Base-by-base conservation (phyloP, 345 rosid genomes). In the Hypericum perforatum region DNA sequence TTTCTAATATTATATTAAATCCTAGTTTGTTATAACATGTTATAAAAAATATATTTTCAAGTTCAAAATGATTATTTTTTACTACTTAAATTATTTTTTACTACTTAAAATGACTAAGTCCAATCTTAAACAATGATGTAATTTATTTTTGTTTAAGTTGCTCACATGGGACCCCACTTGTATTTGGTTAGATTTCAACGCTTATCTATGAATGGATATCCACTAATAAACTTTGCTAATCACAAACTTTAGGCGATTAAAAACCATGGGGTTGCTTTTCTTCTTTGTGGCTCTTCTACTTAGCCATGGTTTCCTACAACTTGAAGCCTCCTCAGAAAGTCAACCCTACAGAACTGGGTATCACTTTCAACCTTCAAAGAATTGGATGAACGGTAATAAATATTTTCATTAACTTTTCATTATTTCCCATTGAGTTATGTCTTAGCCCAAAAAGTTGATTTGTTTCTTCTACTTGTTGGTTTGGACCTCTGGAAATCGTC, bases 361-460 rank as follows among this genome's bases (percentile, higher is more conserved):
- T 40, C 90, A 85, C 65, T 85, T 85, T 37, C 90, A 85, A 57
- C 85, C 90, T 9, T 80, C 80, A 1, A 75, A 74, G 62, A 82
- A 85, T 44, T 85, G 95, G 90, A 82, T 82, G 70, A 85, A 80
- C 72, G 95, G 90, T 84, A 74, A 8, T 32, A 44, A 12, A 11
- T 3, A 41, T 32, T 32, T 41, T 7, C 39, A 40, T 45, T 11
- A 14, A n/a, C 11, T 37, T 10, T 47, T 11, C 39, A 0, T 16
- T 11, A 37, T 16, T 5, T 47, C 7, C 16, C 37, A n/a, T 5
- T 0, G 16, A 7, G 37, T 16, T n/a, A 42, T 55, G 59, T 45
- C 39, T 39, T 42, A 43, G 36, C 32, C 4, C 32, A 22, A 22
- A 22, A 58, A 44, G 53, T 60, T 3, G 16, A 59, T 46, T 29